Evolutionary conservation across 1,284 basidiomycete genomes (phyloP), one percentile per base, ranked within the genome.

Genomic region (Anthracocystis walkeri): DNA sequence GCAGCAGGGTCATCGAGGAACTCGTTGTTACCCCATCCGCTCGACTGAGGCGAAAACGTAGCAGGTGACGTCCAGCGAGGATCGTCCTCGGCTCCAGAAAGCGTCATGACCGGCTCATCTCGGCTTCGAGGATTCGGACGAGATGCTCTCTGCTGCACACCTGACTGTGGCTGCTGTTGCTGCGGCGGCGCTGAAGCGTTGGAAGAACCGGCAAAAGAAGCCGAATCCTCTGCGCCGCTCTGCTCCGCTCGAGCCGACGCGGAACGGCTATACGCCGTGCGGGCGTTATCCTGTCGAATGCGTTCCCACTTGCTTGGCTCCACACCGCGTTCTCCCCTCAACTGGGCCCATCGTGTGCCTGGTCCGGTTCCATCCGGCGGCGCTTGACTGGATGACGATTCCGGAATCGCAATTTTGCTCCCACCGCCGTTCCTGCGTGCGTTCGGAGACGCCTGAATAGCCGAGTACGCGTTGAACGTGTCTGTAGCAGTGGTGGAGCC

Each of bases 271-370:
- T 72, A 69, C 18, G 69, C 63, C 16, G 58, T 73, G 21, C 76
- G 66, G 23, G 76, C 76, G 40, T 78, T 78, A 41, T 78, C 76
- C 57, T 78, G 76, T 33, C 76, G 60, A 38, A 78, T 78, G 23
- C 63, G 65, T 35, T 78, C 76, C 76, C 76, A 78, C 42, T 70
- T 75, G 54, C 71, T 75, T 5, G 76, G 76, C 67, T 78, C 71
- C 5, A 78, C 76, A 12, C 74, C 58, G 5, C 73, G 53, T 42
- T 72, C 67, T 25, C 63, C 68, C 10, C 73, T 60, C 3, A 78
- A 56, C 49, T 78, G 76, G 0, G 65, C 64, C 76, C 76, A 78
- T 8, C 76, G 56, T 41, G 65, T 69, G 4, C 72, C 72, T 21
- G 66, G 23, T 4, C 72, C 72, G 0, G 66, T 69, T 12, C 72